Base-by-base conservation (phyloP, 2,329 filamentous ascomycete genomes). In the Apiospora sp. region DNA sequence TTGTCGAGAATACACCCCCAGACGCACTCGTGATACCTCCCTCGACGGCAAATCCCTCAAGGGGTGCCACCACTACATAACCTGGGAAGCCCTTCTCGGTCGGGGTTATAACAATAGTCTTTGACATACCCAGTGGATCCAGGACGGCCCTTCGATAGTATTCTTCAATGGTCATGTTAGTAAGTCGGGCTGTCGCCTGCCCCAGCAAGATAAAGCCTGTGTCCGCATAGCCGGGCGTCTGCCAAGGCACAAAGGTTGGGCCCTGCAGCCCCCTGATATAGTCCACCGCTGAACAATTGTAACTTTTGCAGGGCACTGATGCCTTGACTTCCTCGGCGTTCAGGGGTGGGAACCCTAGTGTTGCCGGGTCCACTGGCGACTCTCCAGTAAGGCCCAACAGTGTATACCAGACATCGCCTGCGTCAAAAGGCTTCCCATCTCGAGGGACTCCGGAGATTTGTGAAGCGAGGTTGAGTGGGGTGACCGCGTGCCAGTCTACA, bases 1-100 rank as follows among this genome's bases (percentile, higher is more conserved):
- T 75, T 1, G 79, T 80, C 34, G 79, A 78, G 75, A 81, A 83
- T 16, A 83, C 67, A 1, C 80, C 81, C 13, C 78, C 82, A 13
- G 80, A 76, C 13, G 76, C 73, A 22, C 64, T 71, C 19, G 75
- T 74, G 67, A 77, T 74, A 14, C 73, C 75, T 34, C 74, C 74
- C 30, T 74, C 68, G 14, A 37, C 48, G 0, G 74, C 71, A 51
- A 77, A 77, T 3, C 1, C 71, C 4, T 41, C 24, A 1, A 44
- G 16, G 10, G 67, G 51, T 2, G 71, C 74, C 12, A 71, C 68
- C 41, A 79, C 77, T 13, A 78, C 77, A 37, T 74, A 75, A 22
- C 75, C 75, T 10, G 70, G 16, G 61, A 72, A 77, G 12, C 68
- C 72, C 19, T 70, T 46, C 3, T 72, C 46, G 7, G 76, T 75